Evolutionary conservation across 257 asterid species (phyloP).

Genomic region (Solanum tarijense): DNA sequence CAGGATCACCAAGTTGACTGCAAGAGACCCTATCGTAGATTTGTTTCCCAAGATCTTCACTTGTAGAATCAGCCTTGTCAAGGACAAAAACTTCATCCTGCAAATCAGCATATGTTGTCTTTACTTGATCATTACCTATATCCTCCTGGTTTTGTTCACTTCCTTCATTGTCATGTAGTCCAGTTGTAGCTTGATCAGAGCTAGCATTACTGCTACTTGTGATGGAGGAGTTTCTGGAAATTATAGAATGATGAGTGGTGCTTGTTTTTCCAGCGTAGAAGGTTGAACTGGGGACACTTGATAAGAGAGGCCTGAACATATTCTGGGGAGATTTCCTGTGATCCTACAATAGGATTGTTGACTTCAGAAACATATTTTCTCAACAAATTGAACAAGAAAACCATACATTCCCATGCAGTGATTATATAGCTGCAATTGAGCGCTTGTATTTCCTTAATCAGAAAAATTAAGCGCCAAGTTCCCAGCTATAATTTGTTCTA

Average conservation of each 20-base stretch:
- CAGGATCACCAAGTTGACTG: slow-evolving; percentile 17
- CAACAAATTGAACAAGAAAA: background rate
- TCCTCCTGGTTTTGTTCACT: slow-evolving; percentile 64
- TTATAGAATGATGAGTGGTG: slow-evolving; percentile 37
- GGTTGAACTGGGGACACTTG: slow-evolving; percentile 93
- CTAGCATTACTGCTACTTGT: slow-evolving; percentile 86
- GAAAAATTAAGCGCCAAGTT: background rate
- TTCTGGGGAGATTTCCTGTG: slow-evolving; percentile 66
- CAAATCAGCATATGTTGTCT: slow-evolving; percentile 22
- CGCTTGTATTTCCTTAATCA: background rate
- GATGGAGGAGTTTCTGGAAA: slow-evolving; percentile 73
- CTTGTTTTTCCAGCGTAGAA: slow-evolving; percentile 57
- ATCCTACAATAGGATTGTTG: slow-evolving; percentile 41
- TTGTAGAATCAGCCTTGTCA: slow-evolving; percentile 42
- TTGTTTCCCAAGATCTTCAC: slow-evolving; percentile 24
- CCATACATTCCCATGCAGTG: background rate
- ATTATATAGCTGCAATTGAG: background rate
- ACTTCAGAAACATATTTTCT: background rate
- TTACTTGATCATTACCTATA: slow-evolving; percentile 26
- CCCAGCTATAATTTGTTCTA: background rate
- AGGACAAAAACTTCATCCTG: slow-evolving; percentile 58
- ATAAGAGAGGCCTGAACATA: slow-evolving; percentile 92
- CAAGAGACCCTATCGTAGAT: slow-evolving; percentile 18
- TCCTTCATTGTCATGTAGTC: slow-evolving; percentile 59
- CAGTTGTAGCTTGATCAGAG: slow-evolving; percentile 60